phyloP scores from a whole-genome alignment of 768 basidiomycete species.

The Suillus alpinus region DNA sequence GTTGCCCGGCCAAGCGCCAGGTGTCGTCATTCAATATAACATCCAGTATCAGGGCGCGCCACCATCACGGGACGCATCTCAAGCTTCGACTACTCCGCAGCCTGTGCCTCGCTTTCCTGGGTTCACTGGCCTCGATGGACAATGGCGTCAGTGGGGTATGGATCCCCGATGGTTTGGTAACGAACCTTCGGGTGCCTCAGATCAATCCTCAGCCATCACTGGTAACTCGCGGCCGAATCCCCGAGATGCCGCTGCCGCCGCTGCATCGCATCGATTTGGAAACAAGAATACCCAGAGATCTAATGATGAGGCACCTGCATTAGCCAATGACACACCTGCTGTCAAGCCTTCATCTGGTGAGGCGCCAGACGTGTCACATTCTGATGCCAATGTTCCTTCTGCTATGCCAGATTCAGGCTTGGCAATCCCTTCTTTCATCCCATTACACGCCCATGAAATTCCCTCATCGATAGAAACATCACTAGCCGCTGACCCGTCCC shows the following conservation, averaged over 20 bases:
- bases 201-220: conserved; percentile 3
- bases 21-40: conserved; percentile 61
- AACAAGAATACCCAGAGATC: not conserved
- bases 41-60: conserved; percentile 52
- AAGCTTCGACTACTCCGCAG: conserved; percentile 29
- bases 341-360: not conserved
- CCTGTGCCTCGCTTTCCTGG: conserved; percentile 57
- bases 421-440: not conserved
- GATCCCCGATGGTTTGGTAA: conserved; percentile 30
- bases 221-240: conserved; percentile 27
- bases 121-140: conserved; percentile 60
- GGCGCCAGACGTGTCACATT: not conserved
- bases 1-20: conserved; percentile 36
- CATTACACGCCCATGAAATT: conserved; percentile 1
- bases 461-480: not conserved
- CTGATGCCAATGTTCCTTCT: not conserved
- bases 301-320: not conserved
- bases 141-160: conserved; percentile 64
- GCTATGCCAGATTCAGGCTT: not conserved
- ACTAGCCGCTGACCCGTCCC: not conserved
- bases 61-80: conserved; percentile 8
- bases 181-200: not conserved
- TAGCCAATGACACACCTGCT: not conserved
- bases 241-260: conserved; percentile 60
- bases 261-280: conserved; percentile 56